Conservation (phyloP, 306 rosid genomes). For the Bauhinia variegata region DNA sequence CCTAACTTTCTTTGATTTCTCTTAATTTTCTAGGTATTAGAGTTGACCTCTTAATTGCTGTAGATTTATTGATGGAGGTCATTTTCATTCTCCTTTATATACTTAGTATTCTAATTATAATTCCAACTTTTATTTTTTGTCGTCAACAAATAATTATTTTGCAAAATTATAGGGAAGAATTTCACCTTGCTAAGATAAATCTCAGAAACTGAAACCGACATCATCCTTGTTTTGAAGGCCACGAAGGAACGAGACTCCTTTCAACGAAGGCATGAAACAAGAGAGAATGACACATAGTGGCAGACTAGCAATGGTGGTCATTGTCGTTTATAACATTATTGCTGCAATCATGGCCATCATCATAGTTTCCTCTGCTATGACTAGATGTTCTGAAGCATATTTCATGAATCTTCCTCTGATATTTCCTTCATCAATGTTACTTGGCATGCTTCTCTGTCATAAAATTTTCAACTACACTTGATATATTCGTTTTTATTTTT, state of each 20-base stretch:
- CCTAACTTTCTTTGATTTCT: constrained; percentile 2
- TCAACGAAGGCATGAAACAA: constrained; percentile 34
- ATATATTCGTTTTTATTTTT: not conserved
- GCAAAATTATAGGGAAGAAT: not conserved
- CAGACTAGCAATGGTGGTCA: constrained; percentile 38
- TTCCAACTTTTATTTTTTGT: not conserved
- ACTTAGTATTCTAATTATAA: not conserved
- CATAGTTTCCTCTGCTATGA: constrained; percentile 41
- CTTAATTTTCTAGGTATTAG: constrained; percentile 1
- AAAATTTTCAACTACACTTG: constrained; percentile 22
- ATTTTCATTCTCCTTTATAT: constrained; percentile 28
- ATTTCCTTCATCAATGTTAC: constrained; percentile 14
- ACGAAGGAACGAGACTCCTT: constrained; percentile 16
- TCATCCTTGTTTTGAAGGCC: constrained; percentile 33
- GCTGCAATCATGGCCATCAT: constrained; percentile 44
- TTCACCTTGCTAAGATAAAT: constrained; percentile 9
- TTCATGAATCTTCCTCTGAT: constrained; percentile 35
- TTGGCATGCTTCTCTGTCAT: constrained; percentile 1
- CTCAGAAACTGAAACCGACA: constrained; percentile 40
- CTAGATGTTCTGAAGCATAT: constrained; percentile 42
- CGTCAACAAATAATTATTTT: constrained; percentile 9
- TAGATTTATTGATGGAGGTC: constrained; percentile 28
- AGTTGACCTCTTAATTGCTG: constrained; percentile 29
- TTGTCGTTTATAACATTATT: constrained; percentile 40
- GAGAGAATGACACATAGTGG: constrained; percentile 36